Evolutionary conservation across 345 rosid species (phyloP).

Genomic region (Eucalyptus melliodora): DNA sequence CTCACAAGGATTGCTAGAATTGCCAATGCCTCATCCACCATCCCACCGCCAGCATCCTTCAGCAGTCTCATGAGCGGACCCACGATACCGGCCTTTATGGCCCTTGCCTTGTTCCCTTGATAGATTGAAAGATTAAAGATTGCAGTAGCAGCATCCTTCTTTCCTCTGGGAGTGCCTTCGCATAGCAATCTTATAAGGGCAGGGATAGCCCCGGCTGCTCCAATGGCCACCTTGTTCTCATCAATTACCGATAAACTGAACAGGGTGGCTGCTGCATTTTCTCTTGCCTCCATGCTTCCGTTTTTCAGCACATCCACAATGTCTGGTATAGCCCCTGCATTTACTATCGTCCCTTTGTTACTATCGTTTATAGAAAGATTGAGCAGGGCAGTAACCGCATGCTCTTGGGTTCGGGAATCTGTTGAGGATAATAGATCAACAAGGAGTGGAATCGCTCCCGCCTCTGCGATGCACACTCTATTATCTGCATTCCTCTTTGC

Average conservation of each 20-base stretch:
- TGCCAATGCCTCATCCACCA: constrained; percentile 93
- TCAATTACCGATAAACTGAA: constrained; percentile 95
- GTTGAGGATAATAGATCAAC: constrained; percentile 74
- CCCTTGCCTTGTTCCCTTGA: constrained; percentile 97
- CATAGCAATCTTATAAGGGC: constrained; percentile 77
- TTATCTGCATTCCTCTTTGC: constrained; percentile 94
- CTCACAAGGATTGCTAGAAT: constrained; percentile 86
- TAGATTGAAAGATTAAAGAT: constrained; percentile 87
- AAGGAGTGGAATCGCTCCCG: constrained; percentile 90
- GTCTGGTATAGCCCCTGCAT: constrained; percentile 92
- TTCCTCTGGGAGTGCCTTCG: constrained; percentile 90
- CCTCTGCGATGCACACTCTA: constrained; percentile 88
- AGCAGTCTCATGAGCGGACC: constrained; percentile 58
- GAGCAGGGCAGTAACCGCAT: constrained; percentile 94
- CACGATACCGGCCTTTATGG: constrained; percentile 85
- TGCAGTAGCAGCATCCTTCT: constrained; percentile 97
- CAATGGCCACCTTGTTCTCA: constrained; percentile 91
- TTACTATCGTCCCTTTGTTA: constrained; percentile 85
- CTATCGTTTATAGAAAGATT: constrained; percentile 91
- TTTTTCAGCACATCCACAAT: constrained; percentile 78
- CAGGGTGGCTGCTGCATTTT: constrained; percentile 95
- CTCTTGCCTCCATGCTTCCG: constrained; percentile 98
- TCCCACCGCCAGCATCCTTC: constrained; percentile 89
- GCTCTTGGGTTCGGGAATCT: constrained; percentile 87
- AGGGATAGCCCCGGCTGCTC: constrained; percentile 94